These are phyloP conservation scores for Salix koriyanagi DNA, from an alignment of 345 rosid genomes.

Conservation along the genomic window DNA sequence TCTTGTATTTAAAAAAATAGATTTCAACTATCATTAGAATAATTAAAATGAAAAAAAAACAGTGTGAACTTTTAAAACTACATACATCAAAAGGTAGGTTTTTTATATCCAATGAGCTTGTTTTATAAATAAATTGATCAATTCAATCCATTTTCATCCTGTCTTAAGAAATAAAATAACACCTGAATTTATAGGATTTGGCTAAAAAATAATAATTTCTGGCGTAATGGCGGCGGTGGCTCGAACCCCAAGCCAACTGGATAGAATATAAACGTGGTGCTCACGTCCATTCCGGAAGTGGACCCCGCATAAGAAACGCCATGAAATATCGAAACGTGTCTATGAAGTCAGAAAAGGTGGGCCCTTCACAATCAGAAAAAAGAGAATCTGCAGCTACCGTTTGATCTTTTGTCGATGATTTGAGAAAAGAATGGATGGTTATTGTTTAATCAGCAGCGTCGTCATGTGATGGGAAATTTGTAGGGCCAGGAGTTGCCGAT, in stretches of 20 bases:
- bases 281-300: background rate
- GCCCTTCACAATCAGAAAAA: background rate
- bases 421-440: background rate
- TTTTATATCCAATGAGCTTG: too few species aligned
- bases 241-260: background rate
- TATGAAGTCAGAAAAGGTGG: background rate
- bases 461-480: background rate
- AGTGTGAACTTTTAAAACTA: too few species aligned
- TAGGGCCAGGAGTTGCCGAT: background rate
- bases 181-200: too few species aligned
- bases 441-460: background rate
- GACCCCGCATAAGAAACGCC: background rate
- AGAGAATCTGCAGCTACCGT: background rate
- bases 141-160: too few species aligned
- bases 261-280: background rate
- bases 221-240: background rate
- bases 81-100: too few species aligned
- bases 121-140: too few species aligned
- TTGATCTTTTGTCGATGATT: background rate
- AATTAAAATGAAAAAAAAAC: too few species aligned
- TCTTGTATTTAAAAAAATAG: too few species aligned
- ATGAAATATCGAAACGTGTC: background rate
- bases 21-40: too few species aligned
- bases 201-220: background rate
- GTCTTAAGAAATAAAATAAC: too few species aligned